phyloP scores from a whole-genome alignment of 148 eudicot species.

The Diospyros kaki region DNA sequence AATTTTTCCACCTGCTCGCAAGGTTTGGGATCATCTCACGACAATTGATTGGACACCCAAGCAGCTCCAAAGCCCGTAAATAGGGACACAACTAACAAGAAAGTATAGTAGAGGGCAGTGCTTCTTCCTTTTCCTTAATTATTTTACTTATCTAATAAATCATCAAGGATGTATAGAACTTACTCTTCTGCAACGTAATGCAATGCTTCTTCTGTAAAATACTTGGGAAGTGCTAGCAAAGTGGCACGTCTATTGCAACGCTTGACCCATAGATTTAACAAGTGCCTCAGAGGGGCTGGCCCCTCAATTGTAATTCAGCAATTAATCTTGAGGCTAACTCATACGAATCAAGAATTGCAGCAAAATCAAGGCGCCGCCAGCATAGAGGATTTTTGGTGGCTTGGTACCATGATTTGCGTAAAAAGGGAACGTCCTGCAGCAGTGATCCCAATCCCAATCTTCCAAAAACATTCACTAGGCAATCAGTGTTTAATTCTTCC shows the following conservation, averaged over 20 bases:
- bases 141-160: background rate
- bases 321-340: background rate
- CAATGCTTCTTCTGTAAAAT: background rate
- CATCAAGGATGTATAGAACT: background rate
- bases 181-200: constrained; percentile 9
- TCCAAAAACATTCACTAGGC: constrained; percentile 5
- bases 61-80: background rate
- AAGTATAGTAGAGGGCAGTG: background rate
- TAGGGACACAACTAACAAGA: background rate
- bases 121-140: background rate
- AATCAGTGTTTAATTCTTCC: background rate
- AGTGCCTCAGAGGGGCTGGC: background rate
- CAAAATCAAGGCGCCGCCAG: background rate
- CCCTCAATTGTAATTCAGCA: background rate
- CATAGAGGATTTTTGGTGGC: background rate
- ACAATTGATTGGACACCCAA: background rate
- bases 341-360: background rate
- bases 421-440: constrained; percentile 5
- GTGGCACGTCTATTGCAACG: background rate
- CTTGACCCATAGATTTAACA: background rate
- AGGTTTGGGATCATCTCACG: background rate
- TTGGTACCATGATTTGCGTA: constrained; percentile 3
- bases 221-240: background rate
- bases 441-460: constrained; percentile 7
- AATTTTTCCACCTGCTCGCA: background rate